Base-by-base conservation (phyloP, 2,329 filamentous ascomycete species). In the Chrysosporium queenslandicum region DNA sequence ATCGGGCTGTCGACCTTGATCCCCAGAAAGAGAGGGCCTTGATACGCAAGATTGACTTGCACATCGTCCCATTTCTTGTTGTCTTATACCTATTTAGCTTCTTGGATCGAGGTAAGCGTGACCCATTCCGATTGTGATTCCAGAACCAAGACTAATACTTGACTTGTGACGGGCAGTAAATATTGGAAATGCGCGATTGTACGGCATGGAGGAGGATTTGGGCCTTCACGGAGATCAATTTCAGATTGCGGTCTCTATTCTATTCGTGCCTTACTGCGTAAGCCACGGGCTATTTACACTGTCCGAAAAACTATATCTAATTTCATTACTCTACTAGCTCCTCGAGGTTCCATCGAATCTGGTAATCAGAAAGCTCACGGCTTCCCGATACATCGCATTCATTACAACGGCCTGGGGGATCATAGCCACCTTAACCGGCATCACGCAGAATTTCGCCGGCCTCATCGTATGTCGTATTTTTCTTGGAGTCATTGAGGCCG, bases 21-120 rank as follows among this genome's bases (percentile, higher is more conserved):
- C 58, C 60, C 36, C 57, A 63, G 52, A 59, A 56, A 9, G 65
- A 65, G 46, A 60, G 58, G 21, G 56, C 55, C 6, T 50, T 72
- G 21, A 61, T 71, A 9, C 55, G 67, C 27, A 72, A 71, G 51
- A 67, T 72, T 42, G 70, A 72, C 52, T 21, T 64, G 20, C 64
- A 70, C 52, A 67, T 72, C 52, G 59, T 72, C 39, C 70, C 70
- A 1, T 66, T 71, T 23, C 62, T 71, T 9, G 66, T 72, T 39
- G 55, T 69, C 20, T 54, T 72, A 14, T 91, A 91, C 63, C 74
- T 89, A 12, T 81, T 89, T 58, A 85, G 81, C 58, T 90, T 89
- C 63, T 69, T 90, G 7, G 86, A 88, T 63, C 74, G 85, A 65
- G 74, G 69, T 58, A 46, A 23, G 58, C 56, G 27, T 37, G 49